Percentiles rank a stretch among this genome's conserved stretches.
phyloP scores from a whole-genome alignment of 805 yeast genomes.

The Diddensiella santjacobensis region DNA sequence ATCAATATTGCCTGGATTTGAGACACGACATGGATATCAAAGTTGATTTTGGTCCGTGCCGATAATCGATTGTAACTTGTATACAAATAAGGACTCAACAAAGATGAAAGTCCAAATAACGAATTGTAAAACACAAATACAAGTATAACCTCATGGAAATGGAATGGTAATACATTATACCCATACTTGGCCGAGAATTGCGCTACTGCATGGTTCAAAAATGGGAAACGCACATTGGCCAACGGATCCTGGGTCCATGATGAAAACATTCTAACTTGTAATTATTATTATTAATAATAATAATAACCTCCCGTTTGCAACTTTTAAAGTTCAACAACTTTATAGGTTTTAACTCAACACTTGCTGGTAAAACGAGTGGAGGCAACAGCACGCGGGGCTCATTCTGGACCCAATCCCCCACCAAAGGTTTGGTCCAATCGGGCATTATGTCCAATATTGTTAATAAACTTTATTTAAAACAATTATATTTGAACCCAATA shows the following conservation, averaged over 20 bases:
- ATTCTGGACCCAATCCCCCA: too few species aligned
- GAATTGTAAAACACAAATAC: constrained; percentile 58
- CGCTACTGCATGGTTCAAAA: constrained; percentile 1
- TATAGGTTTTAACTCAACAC: too few species aligned
- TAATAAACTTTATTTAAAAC: too few species aligned
- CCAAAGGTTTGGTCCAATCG: too few species aligned
- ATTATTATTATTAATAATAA: too few species aligned
- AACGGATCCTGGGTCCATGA: constrained; percentile 3
- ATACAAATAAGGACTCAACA: constrained; percentile 40
- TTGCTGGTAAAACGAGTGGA: too few species aligned
- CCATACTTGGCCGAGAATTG: constrained; percentile 19
- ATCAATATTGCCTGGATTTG: constrained; percentile 77
- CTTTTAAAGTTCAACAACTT: too few species aligned
- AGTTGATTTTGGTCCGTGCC: constrained; percentile 56
- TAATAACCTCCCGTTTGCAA: too few species aligned
- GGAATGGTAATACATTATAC: constrained; percentile 31
- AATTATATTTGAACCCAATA: too few species aligned
- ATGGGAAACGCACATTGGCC: not conserved
- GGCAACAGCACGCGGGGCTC: too few species aligned
- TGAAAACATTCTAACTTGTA: too few species aligned
- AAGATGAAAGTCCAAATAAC: constrained; percentile 52
- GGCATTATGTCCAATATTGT: too few species aligned
- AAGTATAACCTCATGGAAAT: constrained; percentile 61
- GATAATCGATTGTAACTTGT: constrained; percentile 50
- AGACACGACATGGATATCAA: constrained; percentile 87